Percentiles rank a stretch among this genome's conserved stretches.
These are phyloP conservation scores for Chaetomium tenue DNA, from an alignment of 495 filamentous ascomycete species.

Conservation along the genomic window DNA sequence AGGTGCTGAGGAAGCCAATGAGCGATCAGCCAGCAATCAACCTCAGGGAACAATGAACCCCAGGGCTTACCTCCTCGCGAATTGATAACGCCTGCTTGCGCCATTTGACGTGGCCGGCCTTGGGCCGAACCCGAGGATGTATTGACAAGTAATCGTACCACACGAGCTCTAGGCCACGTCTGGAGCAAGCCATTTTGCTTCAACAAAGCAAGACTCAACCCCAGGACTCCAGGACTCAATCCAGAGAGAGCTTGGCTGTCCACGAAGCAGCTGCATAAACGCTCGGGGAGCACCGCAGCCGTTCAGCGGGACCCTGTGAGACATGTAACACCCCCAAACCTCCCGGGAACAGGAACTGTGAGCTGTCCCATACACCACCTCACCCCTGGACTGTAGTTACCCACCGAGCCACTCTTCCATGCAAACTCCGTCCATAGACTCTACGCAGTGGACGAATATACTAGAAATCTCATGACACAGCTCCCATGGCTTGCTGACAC, in stretches of 20 bases:
- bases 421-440: too few relatives aligned
- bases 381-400: not conserved
- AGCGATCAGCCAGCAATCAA: not conserved
- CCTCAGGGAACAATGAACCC: not conserved
- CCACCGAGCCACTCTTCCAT: too few relatives aligned
- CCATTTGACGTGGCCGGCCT: not conserved
- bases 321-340: not conserved
- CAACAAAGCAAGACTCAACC: not conserved
- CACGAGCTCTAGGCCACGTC: too few relatives aligned
- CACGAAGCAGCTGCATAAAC: not conserved
- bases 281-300: not conserved
- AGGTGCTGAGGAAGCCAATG: not conserved
- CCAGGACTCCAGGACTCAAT: not conserved
- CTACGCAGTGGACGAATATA: too few relatives aligned
- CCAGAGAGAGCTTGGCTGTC: not conserved
- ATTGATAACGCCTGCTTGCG: not conserved
- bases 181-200: not conserved
- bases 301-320: not conserved
- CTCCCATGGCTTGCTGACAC: conserved; percentile 19
- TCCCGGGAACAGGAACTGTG: not conserved
- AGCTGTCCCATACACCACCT: not conserved
- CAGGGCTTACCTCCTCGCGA: too few relatives aligned
- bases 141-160: not conserved
- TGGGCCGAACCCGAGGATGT: not conserved
- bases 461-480: conserved; percentile 6